These are phyloP conservation scores for Heimioporus sp. DNA, from an alignment of 768 basidiomycete species.

Conservation along the genomic window DNA sequence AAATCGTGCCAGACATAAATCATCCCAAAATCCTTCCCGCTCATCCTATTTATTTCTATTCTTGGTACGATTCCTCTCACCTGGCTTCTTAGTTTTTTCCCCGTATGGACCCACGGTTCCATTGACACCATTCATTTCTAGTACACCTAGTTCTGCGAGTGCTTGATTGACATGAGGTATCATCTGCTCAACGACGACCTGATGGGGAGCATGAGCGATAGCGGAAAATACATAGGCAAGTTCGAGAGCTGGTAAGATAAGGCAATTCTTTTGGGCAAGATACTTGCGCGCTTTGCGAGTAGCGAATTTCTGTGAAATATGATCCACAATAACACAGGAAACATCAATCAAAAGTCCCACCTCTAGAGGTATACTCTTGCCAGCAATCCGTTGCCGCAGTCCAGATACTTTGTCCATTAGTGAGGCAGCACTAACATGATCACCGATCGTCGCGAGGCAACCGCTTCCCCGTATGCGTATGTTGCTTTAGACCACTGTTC, in stretches of 20 bases:
- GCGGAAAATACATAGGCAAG: constrained; percentile 77
- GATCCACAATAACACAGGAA: not conserved
- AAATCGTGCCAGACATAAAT: constrained; percentile 78
- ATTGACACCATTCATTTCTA: constrained; percentile 1
- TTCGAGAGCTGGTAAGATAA: constrained; percentile 81
- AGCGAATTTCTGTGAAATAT: constrained; percentile 65
- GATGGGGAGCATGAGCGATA: constrained; percentile 73
- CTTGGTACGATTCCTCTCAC: constrained; percentile 16
- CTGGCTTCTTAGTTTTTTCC: constrained; percentile 17
- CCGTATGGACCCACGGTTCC: constrained; percentile 11
- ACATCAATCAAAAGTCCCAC: constrained; percentile 32
- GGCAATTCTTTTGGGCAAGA: constrained; percentile 60
- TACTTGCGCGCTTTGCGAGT: constrained; percentile 89
- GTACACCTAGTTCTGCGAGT: constrained; percentile 39
- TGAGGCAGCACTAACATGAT: constrained; percentile 53
- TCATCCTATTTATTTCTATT: constrained; percentile 38
- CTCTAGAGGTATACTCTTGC: constrained; percentile 72
- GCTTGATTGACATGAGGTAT: constrained; percentile 60
- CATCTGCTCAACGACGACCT: constrained; percentile 56
- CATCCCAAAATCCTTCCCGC: constrained; percentile 78
- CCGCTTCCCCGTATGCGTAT: constrained; percentile 75
- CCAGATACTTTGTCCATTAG: constrained; percentile 73
- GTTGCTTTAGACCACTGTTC: constrained; percentile 70
- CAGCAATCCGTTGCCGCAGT: constrained; percentile 83
- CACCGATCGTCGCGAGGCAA: constrained; percentile 62